Conservation (phyloP, 768 basidiomycete species). For the Podaxis mareebaensis region DNA sequence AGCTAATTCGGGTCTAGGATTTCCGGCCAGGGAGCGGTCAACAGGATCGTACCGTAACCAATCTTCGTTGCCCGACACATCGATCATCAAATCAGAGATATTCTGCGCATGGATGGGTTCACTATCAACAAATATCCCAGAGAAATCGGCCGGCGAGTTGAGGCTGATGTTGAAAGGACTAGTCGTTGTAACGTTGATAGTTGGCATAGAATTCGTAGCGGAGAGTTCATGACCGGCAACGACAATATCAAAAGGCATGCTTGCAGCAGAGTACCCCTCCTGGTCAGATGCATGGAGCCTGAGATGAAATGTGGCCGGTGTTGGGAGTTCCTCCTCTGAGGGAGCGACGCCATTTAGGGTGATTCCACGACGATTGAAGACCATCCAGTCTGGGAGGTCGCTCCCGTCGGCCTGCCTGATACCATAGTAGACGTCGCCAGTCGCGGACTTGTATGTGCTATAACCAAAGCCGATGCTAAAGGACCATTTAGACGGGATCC, state of each 20-base stretch:
- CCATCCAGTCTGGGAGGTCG: conserved; percentile 72
- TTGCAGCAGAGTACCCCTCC: conserved; percentile 65
- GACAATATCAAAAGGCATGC: conserved; percentile 63
- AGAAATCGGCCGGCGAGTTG: conserved; percentile 56
- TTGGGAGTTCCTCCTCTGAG: conserved; percentile 32
- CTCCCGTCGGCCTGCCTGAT: conserved; percentile 69
- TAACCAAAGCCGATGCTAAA: conserved; percentile 85
- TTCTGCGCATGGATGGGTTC: conserved; percentile 56
- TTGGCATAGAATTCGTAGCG: conserved; percentile 47
- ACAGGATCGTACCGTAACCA: conserved; percentile 65
- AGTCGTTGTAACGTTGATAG: conserved; percentile 70
- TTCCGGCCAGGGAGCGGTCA: conserved; percentile 63
- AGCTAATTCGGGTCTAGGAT: conserved; percentile 48
- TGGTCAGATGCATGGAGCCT: conserved; percentile 70
- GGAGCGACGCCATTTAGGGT: conserved; percentile 85
- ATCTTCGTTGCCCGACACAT: conserved; percentile 51
- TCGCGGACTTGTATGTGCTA: conserved; percentile 52
- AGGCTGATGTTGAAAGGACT: conserved; percentile 53
- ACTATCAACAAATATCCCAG: conserved; percentile 65
- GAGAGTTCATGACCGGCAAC: conserved; percentile 72
- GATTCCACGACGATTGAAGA: conserved; percentile 62
- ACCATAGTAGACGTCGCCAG: conserved; percentile 56
- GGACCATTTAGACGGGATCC: conserved; percentile 82
- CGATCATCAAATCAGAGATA: conserved; percentile 56
- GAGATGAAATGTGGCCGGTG: conserved; percentile 49